Evolutionary conservation across 176 grass and related monocot species (phyloP).

Genomic region (Cenchrus purpureus): DNA sequence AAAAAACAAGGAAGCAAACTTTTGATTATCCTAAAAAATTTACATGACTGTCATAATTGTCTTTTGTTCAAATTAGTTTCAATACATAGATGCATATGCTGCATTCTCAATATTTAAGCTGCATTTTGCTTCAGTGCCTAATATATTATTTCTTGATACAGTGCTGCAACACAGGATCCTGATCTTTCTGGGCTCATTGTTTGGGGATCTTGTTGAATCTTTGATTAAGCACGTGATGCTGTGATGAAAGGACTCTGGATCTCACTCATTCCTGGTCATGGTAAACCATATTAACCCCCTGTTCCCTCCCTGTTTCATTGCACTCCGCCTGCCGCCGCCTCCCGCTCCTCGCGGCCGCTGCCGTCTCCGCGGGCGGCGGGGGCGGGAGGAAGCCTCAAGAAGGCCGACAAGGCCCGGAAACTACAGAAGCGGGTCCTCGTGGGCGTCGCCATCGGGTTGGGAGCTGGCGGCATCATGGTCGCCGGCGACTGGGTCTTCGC

Average conservation of each 20-base stretch:
- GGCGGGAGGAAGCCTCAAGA: slow-evolving; percentile 12
- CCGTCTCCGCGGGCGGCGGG: background rate
- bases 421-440: slow-evolving; percentile 73
- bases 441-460: slow-evolving; percentile 82
- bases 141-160: slow-evolving; percentile 52
- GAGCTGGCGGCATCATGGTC: slow-evolving; percentile 74
- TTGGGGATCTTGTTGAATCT: slow-evolving; percentile 92
- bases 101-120: slow-evolving; percentile 2
- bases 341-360: slow-evolving; percentile 41
- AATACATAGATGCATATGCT: too few relatives aligned
- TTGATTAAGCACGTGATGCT: slow-evolving; percentile 94
- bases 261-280: slow-evolving; percentile 98
- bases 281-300: slow-evolving; percentile 41
- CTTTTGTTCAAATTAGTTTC: too few relatives aligned
- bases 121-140: slow-evolving; percentile 32
- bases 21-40: background rate
- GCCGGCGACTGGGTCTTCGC: slow-evolving; percentile 85
- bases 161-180: slow-evolving; percentile 81
- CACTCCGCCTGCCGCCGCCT: slow-evolving; percentile 42
- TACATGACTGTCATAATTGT: too few relatives aligned
- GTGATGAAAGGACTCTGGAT: slow-evolving; percentile 97
- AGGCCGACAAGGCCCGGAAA: slow-evolving; percentile 44
- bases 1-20: slow-evolving; percentile 12
- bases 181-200: slow-evolving; percentile 88
- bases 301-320: too few relatives aligned